Base-by-base conservation (phyloP, 306 rosid species). In the Carpinus viminea region DNA sequence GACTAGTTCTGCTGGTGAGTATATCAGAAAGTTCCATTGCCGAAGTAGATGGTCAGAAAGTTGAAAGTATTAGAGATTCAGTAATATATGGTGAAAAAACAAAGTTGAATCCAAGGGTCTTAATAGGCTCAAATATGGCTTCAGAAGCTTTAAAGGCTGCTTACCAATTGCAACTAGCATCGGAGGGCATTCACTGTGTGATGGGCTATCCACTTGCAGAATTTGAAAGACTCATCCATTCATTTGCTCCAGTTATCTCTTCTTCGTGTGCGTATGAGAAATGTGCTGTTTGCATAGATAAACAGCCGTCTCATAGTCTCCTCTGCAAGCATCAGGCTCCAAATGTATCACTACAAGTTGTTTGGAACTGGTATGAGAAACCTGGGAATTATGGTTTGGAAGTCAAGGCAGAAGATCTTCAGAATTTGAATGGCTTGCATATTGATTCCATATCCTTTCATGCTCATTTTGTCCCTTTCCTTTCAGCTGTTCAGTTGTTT, bases 291-390 rank as follows among this genome's bases (percentile, higher is more conserved):
- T 70, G 28, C 61, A 57, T 48, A 69, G 81, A 72, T n/a, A 36
- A 52, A n/a, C 71, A 47, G 41, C 70, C 13, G 11, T 78, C 81
- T 71, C 71, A 31, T 31, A 20, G 61, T 78, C 46, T 78, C 68
- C 71, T 57, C 11, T 72, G 72, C 76, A 71, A 70, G 76, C 72
- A 70, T 62, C 81, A 70, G 81, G 70, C 46, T 43, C 81, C 81
- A 41, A 70, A 78, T 31, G 6, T 55, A 69, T 56, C 81, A 43
- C 75, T 78, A 68, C 38, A 12, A 45, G 20, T 55, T 70, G 76
- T 78, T 78, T 70, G 81, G 81, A 57, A 78, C 76, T 78, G 76
- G 81, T 59, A 70, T 11, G 81, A 78, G 62, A 71, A 70, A 34
- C 81, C 64, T 8, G 76, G 81, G 71, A 78, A 78, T 38, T 72